Evolutionary conservation across 768 basidiomycete species (phyloP), one percentile per base, ranked within the genome.

Genomic region (Psilocybe sp.): DNA sequence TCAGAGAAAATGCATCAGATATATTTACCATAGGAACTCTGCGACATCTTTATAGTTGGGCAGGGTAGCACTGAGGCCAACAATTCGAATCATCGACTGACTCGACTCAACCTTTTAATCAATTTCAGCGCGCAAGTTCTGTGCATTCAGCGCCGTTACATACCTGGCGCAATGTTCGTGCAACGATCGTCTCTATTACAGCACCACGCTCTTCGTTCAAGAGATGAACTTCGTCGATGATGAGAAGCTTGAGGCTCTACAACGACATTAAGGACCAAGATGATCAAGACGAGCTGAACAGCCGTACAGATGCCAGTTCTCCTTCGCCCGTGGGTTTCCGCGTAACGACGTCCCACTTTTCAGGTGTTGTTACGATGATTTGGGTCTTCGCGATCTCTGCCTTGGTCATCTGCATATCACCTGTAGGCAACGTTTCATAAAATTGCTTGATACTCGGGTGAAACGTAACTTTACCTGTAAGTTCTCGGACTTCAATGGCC

Each of bases 311-410:
- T 32, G 91, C 91, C n/a, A 98, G 73, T 64, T 98, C 95, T 11
- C 94, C 96, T 70, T 98, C 97, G 7, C 95, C 94, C 1, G 89
- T 93, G 1, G 96, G 93, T 64, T 97, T 98, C 53, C 97, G 75
- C 8, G 97, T 99, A 2, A 99, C 97, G 0, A 99, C 97, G 58
- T 98, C 97, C 97, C 97, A 99, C 67, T 99, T 99, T 66, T 99
- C 97, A 0, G 97, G 97, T 1, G 97, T 99, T 2, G 97, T 99
- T 6, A 99, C 94, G 51, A 99, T 98, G 40, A 99, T 87, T 63
- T 98, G 96, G 9, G 97, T 98, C 66, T 89, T 84, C 1, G 89
- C 87, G 52, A 99, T 94, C 69, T 98, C 96, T 34, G 84, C 78
- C 66, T 89, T 88, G 13, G 97, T 92, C 65, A 99, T 69, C 66